Conservation (phyloP, 2,329 filamentous ascomycete genomes). For the Arthroderma sp. region DNA sequence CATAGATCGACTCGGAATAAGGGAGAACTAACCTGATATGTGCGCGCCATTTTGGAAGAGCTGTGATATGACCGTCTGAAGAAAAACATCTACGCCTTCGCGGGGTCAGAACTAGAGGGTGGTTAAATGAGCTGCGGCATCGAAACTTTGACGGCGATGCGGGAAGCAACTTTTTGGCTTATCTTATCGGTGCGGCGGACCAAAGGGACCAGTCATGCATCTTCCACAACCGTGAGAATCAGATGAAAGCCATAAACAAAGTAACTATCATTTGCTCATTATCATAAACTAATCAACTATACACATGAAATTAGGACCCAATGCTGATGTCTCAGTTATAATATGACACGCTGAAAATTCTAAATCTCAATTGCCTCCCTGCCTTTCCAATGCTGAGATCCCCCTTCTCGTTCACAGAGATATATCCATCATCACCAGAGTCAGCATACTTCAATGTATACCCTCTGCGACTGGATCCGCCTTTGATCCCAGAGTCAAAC, state of each 20-base stretch:
- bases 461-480: not conserved
- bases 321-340: slow-evolving; percentile 4
- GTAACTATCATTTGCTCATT: too few species aligned
- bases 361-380: slow-evolving; percentile 5
- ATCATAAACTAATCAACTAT: too few species aligned
- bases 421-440: not conserved
- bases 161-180: too few species aligned
- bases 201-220: too few species aligned
- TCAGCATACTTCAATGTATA: slow-evolving; percentile 8
- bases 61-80: not conserved
- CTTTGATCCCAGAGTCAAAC: not conserved
- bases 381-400: slow-evolving; percentile 4
- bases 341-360: slow-evolving; percentile 12
- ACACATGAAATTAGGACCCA: too few species aligned
- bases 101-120: too few species aligned
- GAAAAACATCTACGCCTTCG: too few species aligned
- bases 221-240: too few species aligned
- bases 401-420: slow-evolving; percentile 4
- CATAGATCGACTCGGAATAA: not conserved
- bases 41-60: slow-evolving; percentile 8
- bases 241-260: too few species aligned
- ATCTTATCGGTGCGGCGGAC: too few species aligned
- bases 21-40: slow-evolving; percentile 6
- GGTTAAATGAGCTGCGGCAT: too few species aligned
- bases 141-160: too few species aligned